A percentile compares a stretch with the other conserved stretches of the same genome.
These are phyloP conservation scores for Aegilops bicornis DNA, from an alignment of 176 grass and related monocot genomes.

Conservation along the genomic window DNA sequence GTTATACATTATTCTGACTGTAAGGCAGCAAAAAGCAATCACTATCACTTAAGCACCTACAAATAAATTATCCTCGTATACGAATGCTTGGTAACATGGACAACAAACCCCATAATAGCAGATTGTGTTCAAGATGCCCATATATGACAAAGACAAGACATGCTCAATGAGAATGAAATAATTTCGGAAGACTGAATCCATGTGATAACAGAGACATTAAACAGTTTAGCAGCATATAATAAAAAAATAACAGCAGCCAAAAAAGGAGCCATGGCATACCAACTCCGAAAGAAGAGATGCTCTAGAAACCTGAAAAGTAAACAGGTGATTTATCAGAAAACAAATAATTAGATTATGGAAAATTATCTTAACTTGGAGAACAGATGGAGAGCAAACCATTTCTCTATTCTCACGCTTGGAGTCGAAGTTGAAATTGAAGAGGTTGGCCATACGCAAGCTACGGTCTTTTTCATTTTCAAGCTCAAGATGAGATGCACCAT, in stretches of 20 bases:
- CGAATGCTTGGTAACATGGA: background rate
- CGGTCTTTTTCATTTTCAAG: slow-evolving; percentile 93
- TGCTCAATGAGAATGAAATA: background rate
- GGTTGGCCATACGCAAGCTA: slow-evolving; percentile 71
- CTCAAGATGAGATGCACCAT: no score
- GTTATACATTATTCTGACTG: background rate
- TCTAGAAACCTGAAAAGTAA: slow-evolving; percentile 80
- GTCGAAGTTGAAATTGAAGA: slow-evolving; percentile 89
- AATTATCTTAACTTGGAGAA: background rate
- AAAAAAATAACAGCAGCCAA: background rate
- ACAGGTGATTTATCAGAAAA: slow-evolving; percentile 16
- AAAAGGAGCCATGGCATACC: slow-evolving; percentile 50
- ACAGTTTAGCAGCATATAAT: background rate
- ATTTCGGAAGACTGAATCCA: background rate
- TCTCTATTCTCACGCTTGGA: slow-evolving; percentile 80
- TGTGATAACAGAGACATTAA: background rate
- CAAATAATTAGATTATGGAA: background rate
- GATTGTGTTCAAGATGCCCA: background rate
- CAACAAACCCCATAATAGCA: background rate
- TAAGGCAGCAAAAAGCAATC: background rate
- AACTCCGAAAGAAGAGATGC: slow-evolving; percentile 77
- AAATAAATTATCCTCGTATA: background rate
- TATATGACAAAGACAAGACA: background rate
- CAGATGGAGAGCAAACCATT: slow-evolving; percentile 49
- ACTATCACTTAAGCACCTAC: background rate